Evolutionary conservation across 2,329 filamentous ascomycete species (phyloP).

Genomic region (Alternaria burnsii): DNA sequence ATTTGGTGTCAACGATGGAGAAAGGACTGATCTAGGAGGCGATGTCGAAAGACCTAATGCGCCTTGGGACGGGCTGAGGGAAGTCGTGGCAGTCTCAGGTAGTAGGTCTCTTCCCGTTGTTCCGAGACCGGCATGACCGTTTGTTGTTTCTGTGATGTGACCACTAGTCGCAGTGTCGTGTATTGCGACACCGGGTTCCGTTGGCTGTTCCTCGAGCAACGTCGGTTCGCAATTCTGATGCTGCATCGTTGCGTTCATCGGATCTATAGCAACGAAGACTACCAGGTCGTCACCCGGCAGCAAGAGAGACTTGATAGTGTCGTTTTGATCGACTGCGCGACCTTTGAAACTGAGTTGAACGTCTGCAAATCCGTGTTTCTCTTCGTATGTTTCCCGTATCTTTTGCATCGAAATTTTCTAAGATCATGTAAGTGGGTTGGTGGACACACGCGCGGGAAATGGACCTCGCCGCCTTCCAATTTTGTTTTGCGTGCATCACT

Average conservation of each 20-base stretch:
- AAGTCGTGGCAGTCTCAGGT: not conserved
- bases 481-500: not conserved
- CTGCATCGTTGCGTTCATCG: not conserved
- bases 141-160: not conserved
- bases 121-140: not conserved
- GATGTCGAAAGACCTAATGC: not conserved
- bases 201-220: not conserved
- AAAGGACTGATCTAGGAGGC: not conserved
- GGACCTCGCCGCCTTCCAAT: not conserved
- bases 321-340: slow-evolving; percentile 1
- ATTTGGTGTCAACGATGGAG: not conserved
- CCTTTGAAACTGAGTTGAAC: slow-evolving; percentile 32
- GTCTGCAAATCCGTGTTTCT: slow-evolving; percentile 9
- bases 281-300: slow-evolving; percentile 9
- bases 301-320: slow-evolving; percentile 15
- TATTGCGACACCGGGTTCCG: not conserved
- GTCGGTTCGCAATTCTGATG: not conserved
- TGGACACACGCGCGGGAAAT: not conserved
- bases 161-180: not conserved
- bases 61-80: not conserved
- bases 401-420: slow-evolving; percentile 35
- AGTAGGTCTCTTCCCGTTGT: not conserved
- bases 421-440: not conserved
- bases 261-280: slow-evolving; percentile 10
- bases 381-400: slow-evolving; percentile 27